Base-by-base conservation (phyloP, 78 protist genomes). In the Pelomyxa schiedti region DNA sequence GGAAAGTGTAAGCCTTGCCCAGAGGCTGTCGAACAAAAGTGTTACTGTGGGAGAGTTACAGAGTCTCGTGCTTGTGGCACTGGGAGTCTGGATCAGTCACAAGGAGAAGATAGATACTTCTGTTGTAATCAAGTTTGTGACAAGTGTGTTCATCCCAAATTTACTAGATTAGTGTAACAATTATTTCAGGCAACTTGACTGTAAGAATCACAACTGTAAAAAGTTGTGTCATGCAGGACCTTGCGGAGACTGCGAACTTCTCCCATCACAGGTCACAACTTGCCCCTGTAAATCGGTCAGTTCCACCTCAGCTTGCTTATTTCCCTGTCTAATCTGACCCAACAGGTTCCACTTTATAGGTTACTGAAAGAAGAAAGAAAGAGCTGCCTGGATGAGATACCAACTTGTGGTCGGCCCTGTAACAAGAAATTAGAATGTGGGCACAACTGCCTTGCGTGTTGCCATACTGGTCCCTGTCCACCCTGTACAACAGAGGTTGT, bases 381-480 rank as follows among this genome's bases (percentile, higher is more conserved):
- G n/a, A 2, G n/a, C 2, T 84, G 88, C 70, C 32, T 67, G 5
- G 88, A 78, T 8, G 85, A 83, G 38, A 64, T 84, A 0, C 84
- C 88, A 9, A 35, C 47, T 16, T 86, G 90, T 64, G 47, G 39
- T 0, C 64, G 69, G 7, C 36, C n/a, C 24, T 86, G 90, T n/a
- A 72, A 70, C 1, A 43, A 39, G 29, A 8, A 16, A 2, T 47
- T 80, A 32, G 42, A 71, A 3, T 86, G 90, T 53, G 81, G 78
- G 22, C 90, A 86, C 53, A 39, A 35, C 6, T 86, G 90, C 36
- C 32, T 35, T 0, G 80, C 65, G 35, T 39, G 37, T 43, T 86
- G 90, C 40, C 90, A 86, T 64, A 41, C 69, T 3, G 85, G 85
- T 1, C 76, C 72, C 0, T 86, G 90, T 53, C 73, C 68, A 1